Evolutionary conservation across 768 basidiomycete species (phyloP).

Genomic region (Chalciporus chontae): DNA sequence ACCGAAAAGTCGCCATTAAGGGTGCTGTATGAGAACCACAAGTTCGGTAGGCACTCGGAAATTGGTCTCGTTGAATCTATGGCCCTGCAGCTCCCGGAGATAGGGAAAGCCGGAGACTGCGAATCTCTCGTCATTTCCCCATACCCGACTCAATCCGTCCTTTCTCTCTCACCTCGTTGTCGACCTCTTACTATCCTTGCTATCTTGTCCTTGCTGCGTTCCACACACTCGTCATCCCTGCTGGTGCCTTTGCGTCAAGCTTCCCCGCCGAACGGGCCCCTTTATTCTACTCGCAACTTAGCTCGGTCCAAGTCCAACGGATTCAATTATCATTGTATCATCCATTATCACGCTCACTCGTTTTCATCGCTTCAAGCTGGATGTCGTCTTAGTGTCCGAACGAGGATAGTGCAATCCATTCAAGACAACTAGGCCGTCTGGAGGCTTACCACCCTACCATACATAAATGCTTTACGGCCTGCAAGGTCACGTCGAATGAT

Average conservation of each 20-base stretch:
- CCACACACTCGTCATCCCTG: slow-evolving; percentile 4
- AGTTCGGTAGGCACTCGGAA: slow-evolving; percentile 5
- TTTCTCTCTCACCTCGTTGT: slow-evolving; percentile 8
- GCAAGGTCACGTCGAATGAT: not conserved
- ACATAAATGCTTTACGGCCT: not conserved
- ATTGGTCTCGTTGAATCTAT: not conserved
- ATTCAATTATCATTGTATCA: slow-evolving; percentile 4
- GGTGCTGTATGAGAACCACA: slow-evolving; percentile 68
- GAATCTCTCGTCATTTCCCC: slow-evolving; percentile 9
- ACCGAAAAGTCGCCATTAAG: slow-evolving; percentile 84
- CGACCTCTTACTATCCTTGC: not conserved
- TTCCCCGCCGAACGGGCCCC: not conserved
- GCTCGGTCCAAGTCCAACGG: slow-evolving; percentile 1
- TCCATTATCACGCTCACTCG: slow-evolving; percentile 2
- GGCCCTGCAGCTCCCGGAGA: slow-evolving; percentile 12
- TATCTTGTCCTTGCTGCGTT: slow-evolving; percentile 9
- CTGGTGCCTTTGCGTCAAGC: slow-evolving; percentile 4
- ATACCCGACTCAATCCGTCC: slow-evolving; percentile 9
- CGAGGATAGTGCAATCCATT: not conserved
- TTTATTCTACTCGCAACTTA: slow-evolving; percentile 1
- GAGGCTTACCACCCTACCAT: not conserved
- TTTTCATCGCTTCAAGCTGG: slow-evolving; percentile 1
- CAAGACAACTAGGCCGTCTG: not conserved
- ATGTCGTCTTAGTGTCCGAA: not conserved
- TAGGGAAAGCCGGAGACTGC: slow-evolving; percentile 11